Evolutionary conservation across 495 filamentous ascomycete species (phyloP).

Genomic region (Lichenothelia convexa): DNA sequence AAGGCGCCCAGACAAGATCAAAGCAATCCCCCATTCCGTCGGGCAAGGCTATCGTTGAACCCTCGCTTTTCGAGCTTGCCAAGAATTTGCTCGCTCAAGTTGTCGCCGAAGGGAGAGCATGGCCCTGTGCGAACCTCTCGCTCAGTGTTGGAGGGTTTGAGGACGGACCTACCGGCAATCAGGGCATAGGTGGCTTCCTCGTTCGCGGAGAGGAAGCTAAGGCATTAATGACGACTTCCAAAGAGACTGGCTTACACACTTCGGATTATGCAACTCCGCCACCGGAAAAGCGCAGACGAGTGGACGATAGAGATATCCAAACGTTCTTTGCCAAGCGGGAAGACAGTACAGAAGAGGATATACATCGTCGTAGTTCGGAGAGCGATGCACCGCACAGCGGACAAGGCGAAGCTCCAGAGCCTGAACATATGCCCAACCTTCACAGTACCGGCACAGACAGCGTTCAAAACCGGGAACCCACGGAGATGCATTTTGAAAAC

Average conservation of each 20-base stretch:
- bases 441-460: neutral
- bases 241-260: neutral
- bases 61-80: slow-evolving; percentile 56
- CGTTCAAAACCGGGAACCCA: neutral
- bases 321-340: slow-evolving; percentile 32
- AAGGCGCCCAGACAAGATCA: slow-evolving; percentile 49
- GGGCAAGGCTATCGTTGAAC: slow-evolving; percentile 53
- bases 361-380: too few relatives aligned
- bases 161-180: slow-evolving; percentile 65
- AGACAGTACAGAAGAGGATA: slow-evolving; percentile 3
- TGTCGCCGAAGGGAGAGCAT: slow-evolving; percentile 53
- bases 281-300: slow-evolving; percentile 25
- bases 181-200: slow-evolving; percentile 70
- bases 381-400: slow-evolving; percentile 10
- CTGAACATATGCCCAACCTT: neutral
- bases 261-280: slow-evolving; percentile 7
- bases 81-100: slow-evolving; percentile 61
- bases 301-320: slow-evolving; percentile 32
- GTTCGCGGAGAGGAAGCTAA: slow-evolving; percentile 61
- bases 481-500: neutral
- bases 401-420: slow-evolving; percentile 3
- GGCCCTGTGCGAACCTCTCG: slow-evolving; percentile 75
- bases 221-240: slow-evolving; percentile 14
- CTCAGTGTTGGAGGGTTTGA: slow-evolving; percentile 80
- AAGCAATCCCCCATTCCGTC: slow-evolving; percentile 58